A percentile compares a stretch with the other conserved stretches of the same genome.
These are phyloP conservation scores for Zygosaccharomyces rouxii DNA, from an alignment of 805 yeast genomes.

Conservation along the genomic window DNA sequence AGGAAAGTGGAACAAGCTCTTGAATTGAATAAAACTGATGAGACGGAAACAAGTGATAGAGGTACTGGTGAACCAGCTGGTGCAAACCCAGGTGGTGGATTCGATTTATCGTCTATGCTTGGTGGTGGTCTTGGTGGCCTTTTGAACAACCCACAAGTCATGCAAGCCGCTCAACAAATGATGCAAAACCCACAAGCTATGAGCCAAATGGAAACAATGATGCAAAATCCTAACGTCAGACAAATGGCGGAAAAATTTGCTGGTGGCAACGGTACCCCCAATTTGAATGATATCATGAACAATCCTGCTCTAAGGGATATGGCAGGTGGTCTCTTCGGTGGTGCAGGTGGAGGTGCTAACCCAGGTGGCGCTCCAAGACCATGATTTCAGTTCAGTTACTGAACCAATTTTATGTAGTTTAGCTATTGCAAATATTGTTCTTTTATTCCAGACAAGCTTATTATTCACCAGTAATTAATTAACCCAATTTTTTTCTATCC, in stretches of 20 bases:
- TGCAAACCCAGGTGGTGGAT: constrained; percentile 42
- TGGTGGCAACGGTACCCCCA: constrained; percentile 61
- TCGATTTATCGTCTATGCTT: constrained; percentile 67
- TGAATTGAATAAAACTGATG: constrained; percentile 33
- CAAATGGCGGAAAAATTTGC: constrained; percentile 80
- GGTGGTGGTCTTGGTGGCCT: constrained; percentile 53
- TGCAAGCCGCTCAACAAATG: constrained; percentile 83
- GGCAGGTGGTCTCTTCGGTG: constrained; percentile 69
- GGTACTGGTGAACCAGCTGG: constrained; percentile 17
- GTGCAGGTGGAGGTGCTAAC: constrained; percentile 30
- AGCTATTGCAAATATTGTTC: neutral
- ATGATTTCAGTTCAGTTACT: neutral
- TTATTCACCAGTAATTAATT: neutral
- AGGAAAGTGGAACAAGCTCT: constrained; percentile 76
- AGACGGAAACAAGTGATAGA: constrained; percentile 24
- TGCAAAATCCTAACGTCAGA: constrained; percentile 75
- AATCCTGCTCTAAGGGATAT: constrained; percentile 72
- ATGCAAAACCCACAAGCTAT: constrained; percentile 82
- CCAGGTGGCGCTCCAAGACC: constrained; percentile 11
- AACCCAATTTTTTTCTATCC: neutral
- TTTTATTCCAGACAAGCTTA: neutral
- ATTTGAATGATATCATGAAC: constrained; percentile 66
- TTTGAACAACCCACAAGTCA: constrained; percentile 86
- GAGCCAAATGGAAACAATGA: constrained; percentile 57
- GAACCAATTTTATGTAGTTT: neutral